Percentiles rank a stretch among this genome's conserved stretches.
Conservation (phyloP, 208 protist genomes). For the Wallacemonas rigidus region DNA sequence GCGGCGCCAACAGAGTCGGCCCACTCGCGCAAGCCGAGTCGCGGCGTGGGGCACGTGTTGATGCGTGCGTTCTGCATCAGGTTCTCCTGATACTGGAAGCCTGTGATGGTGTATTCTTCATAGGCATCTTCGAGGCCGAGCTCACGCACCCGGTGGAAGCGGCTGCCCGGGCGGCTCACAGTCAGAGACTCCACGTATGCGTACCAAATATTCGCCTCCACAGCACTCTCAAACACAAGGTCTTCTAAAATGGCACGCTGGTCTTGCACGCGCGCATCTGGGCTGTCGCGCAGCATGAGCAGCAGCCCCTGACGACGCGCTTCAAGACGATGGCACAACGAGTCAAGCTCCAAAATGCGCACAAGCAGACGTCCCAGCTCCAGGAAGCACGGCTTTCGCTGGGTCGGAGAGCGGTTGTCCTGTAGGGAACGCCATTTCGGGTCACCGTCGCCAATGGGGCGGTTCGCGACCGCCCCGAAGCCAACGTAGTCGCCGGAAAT, state of each 20-base stretch:
- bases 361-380: constrained; percentile 81
- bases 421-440: constrained; percentile 44
- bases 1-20: constrained; percentile 40
- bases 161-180: constrained; percentile 21
- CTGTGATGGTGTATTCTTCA: constrained; percentile 83
- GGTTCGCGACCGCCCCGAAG: constrained; percentile 40
- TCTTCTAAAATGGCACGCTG: constrained; percentile 49
- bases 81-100: constrained; percentile 80
- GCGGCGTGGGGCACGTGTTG: constrained; percentile 48
- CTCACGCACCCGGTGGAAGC: constrained; percentile 46
- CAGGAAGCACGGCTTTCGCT: constrained; percentile 85
- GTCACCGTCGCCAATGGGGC: constrained; percentile 67
- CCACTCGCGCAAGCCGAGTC: constrained; percentile 58
- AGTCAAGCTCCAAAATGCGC: constrained; percentile 78
- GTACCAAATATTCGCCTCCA: constrained; percentile 81
- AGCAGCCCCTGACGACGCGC: constrained; percentile 68
- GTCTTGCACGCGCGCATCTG: constrained; percentile 66
- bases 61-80: constrained; percentile 49
- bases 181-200: constrained; percentile 60
- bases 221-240: constrained; percentile 71
- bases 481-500: constrained; percentile 67
- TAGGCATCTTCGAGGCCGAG: constrained; percentile 77
- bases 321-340: constrained; percentile 72
- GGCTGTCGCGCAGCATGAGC: constrained; percentile 52
- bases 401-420: constrained; percentile 33